Evolutionary conservation across 129 eudicot species (phyloP).

Genomic region (Chrysanthemum lavandulifolium): DNA sequence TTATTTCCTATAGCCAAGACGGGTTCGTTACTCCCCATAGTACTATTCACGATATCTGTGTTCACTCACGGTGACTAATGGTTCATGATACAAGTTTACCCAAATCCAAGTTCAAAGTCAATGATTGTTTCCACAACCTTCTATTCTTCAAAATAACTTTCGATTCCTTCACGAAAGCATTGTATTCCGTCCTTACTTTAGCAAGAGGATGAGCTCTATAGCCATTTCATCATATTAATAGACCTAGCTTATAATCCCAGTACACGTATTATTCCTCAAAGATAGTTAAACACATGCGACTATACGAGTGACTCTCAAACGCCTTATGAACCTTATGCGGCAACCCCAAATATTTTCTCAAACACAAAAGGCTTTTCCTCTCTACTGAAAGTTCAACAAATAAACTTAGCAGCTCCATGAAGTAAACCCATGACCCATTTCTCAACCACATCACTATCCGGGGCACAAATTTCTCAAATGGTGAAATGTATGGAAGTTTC

Average conservation of each 20-base stretch:
- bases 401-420: constrained; percentile 14
- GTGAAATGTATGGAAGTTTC: constrained; percentile 13
- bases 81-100: too few species aligned
- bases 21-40: too few species aligned
- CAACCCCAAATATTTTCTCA: too few species aligned
- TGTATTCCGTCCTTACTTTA: constrained; percentile 46
- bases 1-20: too few species aligned
- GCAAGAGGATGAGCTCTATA: constrained; percentile 57
- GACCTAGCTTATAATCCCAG: constrained; percentile 64
- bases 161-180: constrained; percentile 53
- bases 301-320: constrained; percentile 32
- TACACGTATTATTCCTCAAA: constrained; percentile 57
- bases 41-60: too few species aligned
- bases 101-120: too few species aligned
- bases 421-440: constrained; percentile 67
- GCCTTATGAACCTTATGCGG: too few species aligned
- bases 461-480: constrained; percentile 57
- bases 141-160: constrained; percentile 37
- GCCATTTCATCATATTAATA: constrained; percentile 36
- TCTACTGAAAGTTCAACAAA: too few species aligned
- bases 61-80: too few species aligned
- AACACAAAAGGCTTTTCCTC: too few species aligned
- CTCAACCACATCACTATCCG: constrained; percentile 55
- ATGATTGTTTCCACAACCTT: constrained; percentile 25
- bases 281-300: constrained; percentile 55